A percentile compares a stretch with the other conserved stretches of the same genome.
Conservation (phyloP, 805 yeast genomes). For the Pichia scutulata region DNA sequence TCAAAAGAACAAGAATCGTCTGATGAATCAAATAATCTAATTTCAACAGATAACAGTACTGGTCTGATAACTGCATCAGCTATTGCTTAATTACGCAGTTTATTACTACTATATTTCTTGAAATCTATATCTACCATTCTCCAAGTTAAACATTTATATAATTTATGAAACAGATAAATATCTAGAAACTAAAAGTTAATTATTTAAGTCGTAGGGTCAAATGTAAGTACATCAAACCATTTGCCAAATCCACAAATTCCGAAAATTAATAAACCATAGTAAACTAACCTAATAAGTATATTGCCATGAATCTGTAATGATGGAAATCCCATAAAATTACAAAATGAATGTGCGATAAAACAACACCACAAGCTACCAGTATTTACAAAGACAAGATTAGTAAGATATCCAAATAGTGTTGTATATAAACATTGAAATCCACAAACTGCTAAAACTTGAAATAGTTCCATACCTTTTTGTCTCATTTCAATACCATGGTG, state of each 20-base stretch:
- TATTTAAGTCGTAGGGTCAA: not conserved
- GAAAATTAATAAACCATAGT: slow-evolving; percentile 32
- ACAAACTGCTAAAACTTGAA: slow-evolving; percentile 30
- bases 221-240: slow-evolving; percentile 14
- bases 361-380: slow-evolving; percentile 50
- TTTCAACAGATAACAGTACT: not conserved
- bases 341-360: slow-evolving; percentile 51
- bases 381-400: slow-evolving; percentile 47
- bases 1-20: slow-evolving; percentile 37
- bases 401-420: slow-evolving; percentile 60
- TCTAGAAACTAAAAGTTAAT: not conserved
- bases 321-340: slow-evolving; percentile 72
- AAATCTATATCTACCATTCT: not conserved
- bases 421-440: slow-evolving; percentile 58
- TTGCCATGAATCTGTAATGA: slow-evolving; percentile 12
- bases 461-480: slow-evolving; percentile 20
- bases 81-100: not conserved
- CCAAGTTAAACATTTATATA: not conserved
- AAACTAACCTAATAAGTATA: slow-evolving; percentile 23
- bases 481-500: slow-evolving; percentile 57
- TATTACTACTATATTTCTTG: not conserved
- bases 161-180: not conserved
- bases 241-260: slow-evolving; percentile 37
- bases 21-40: not conserved
- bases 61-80: not conserved